A percentile compares a stretch with the other conserved stretches of the same genome.
These are phyloP conservation scores for Acanthamoeba lugdunensis DNA, from an alignment of 208 protist species.

Conservation along the genomic window DNA sequence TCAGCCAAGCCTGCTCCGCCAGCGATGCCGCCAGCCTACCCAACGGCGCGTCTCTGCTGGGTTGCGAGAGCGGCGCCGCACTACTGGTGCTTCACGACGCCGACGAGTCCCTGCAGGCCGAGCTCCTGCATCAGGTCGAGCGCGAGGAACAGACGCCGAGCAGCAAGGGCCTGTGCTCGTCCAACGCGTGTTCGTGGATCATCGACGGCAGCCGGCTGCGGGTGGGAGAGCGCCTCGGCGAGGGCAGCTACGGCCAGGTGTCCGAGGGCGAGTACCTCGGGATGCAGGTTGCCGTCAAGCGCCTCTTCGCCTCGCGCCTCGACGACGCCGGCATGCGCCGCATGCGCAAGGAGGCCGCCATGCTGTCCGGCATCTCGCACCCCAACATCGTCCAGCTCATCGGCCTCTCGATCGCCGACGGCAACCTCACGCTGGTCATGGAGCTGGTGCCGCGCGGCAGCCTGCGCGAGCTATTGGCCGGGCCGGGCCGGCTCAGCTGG, in stretches of 20 bases:
- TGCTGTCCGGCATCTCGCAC: background rate
- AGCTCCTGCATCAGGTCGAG: no score
- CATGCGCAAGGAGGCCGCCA: background rate
- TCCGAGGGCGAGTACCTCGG: background rate
- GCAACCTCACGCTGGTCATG: no score
- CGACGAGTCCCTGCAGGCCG: no score
- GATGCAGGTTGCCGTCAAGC: background rate
- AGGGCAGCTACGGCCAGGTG: slow-evolving; percentile 4
- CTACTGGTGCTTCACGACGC: no score
- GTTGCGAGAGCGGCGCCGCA: no score
- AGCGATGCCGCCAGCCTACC: no score
- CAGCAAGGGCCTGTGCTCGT: background rate
- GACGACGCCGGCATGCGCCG: background rate
- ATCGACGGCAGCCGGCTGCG: background rate
- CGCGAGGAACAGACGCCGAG: background rate
- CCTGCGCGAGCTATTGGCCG: no score
- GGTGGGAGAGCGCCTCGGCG: background rate
- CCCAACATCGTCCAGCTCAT: background rate
- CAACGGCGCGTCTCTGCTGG: no score
- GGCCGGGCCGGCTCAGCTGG: no score
- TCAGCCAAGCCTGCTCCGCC: no score
- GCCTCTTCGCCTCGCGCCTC: background rate
- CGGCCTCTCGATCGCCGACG: no score
- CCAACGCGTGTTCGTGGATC: background rate
- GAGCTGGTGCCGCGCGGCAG: no score